Percentiles rank a stretch among this genome's conserved stretches.
Conservation (phyloP, 225 moss, liverwort and hornwort genomes). For the Physcomitrium patens region DNA sequence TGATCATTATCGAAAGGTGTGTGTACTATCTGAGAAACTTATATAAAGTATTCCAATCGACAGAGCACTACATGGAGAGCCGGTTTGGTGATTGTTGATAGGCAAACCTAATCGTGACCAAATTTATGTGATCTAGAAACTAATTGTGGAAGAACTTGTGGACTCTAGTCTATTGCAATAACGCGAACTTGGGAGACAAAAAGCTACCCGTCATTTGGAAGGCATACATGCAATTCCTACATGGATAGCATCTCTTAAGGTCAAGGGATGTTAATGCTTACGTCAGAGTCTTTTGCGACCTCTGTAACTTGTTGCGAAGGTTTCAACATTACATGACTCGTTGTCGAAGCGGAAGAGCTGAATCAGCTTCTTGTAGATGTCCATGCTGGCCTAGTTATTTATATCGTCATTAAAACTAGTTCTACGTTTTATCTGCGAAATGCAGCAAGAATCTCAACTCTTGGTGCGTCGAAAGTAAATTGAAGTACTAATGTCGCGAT, state of each 20-base stretch:
- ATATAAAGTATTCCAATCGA: neutral
- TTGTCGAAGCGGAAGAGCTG: neutral
- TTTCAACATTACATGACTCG: neutral
- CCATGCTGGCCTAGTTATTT: neutral
- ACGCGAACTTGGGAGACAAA: slow-evolving; percentile 5
- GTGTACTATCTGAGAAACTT: no score
- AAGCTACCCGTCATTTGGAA: neutral
- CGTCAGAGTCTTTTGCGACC: slow-evolving; percentile 12
- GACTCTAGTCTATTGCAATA: neutral
- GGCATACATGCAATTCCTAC: neutral
- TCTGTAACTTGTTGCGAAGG: neutral
- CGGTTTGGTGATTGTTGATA: slow-evolving; percentile 9
- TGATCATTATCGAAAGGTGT: no score
- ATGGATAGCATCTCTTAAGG: neutral
- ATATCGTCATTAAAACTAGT: neutral
- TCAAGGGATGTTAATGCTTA: slow-evolving; percentile 10
- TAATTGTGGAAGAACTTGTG: neutral
- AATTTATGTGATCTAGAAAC: neutral
- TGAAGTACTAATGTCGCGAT: neutral
- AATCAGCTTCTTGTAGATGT: neutral
- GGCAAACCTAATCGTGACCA: neutral
- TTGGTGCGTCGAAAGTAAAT: neutral
- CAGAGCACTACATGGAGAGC: slow-evolving; percentile 23
- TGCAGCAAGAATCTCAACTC: neutral
- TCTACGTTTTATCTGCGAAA: neutral